Evolutionary conservation across 2,329 filamentous ascomycete genomes (phyloP), one percentile per base, ranked within the genome.

Genomic region (Fusarium fujikuroi): DNA sequence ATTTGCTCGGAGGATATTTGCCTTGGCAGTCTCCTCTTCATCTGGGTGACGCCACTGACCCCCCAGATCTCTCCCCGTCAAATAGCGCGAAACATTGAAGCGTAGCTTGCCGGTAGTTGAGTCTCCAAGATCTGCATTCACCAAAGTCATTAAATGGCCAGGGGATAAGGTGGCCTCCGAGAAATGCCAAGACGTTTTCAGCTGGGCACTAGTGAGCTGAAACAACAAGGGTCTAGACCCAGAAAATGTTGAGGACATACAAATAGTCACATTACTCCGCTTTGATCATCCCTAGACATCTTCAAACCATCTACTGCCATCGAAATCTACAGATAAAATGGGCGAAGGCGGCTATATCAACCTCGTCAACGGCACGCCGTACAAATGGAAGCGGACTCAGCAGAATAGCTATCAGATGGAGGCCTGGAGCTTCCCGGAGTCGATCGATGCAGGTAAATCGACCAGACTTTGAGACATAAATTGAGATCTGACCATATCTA

Each of bases 341-440:
- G 65, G 65, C 0, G 63, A 68, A 23, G 65, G 65, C 1, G 65
- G 65, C 4, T 43, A 54, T 6, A 4, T 68, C 19, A 54, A 53
- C 12, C 47, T 68, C 3, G 32, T 53, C 14, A 68, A 68, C 28
- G 65, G 65, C 25, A 68, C 65, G 18, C 63, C 65, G 56, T 68
- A 68, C 30, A 57, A 65, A 10, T 68, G 65, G 65, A 68, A 60
- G 32, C 47, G 65, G 9, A 62, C 30, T 0, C 54, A 42, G 12
- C 63, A 68, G 30, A 52, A 39, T 2, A 68, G 62, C 40, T 68
- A 68, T 25, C 65, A 68, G 25, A 68, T 68, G 65, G 50, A 68
- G 12, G 21, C 23, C 0, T 68, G 63, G 63, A 28, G 43, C 5
- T 68, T 68, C 18, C 65, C 65, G 1, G 63, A 68, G 9, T 46